A percentile compares a stretch with the other conserved stretches of the same genome.
phyloP scores from a whole-genome alignment of 2,329 filamentous ascomycete species.

The Curvularia lunata region DNA sequence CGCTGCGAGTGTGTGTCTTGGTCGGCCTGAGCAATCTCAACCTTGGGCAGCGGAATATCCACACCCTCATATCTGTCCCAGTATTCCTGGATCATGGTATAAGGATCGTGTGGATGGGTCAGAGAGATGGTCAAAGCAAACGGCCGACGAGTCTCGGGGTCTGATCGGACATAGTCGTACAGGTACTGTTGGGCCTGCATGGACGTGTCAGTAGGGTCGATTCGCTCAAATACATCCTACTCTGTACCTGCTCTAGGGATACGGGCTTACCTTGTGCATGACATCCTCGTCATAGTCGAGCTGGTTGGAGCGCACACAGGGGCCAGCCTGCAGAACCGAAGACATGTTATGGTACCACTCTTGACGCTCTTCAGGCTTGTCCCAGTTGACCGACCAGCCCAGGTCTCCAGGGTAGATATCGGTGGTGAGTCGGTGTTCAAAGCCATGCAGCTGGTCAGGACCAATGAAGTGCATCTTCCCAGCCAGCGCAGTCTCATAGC shows the following conservation, averaged over 20 bases:
- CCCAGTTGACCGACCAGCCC: conserved; percentile 96
- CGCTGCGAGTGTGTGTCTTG: conserved; percentile 88
- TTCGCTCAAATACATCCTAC: not conserved
- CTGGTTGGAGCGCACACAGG: conserved; percentile 90
- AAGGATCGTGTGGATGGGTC: conserved; percentile 93
- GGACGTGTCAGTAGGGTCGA: conserved; percentile 13
- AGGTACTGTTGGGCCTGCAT: conserved; percentile 78
- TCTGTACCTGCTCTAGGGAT: not conserved
- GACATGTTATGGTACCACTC: conserved; percentile 97
- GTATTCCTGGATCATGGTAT: conserved; percentile 91
- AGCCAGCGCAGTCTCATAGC: conserved; percentile 88
- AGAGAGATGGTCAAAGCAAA: conserved; percentile 92
- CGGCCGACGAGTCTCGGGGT: conserved; percentile 69
- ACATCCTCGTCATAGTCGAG: conserved; percentile 96
- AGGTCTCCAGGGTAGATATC: conserved; percentile 96
- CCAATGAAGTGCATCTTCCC: conserved; percentile 99
- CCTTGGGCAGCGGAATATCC: conserved; percentile 82
- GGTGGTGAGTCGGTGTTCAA: conserved; percentile 84
- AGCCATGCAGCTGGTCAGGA: conserved; percentile 87
- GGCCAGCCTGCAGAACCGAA: conserved; percentile 87
- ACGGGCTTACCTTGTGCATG: conserved; percentile 70
- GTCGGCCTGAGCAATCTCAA: conserved; percentile 78
- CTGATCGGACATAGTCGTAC: conserved; percentile 87
- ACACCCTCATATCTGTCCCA: conserved; percentile 92
- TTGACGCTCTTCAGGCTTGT: conserved; percentile 79